These are phyloP conservation scores for Hymenoscyphus occultus DNA, from an alignment of 2,329 filamentous ascomycete species.

Conservation along the genomic window DNA sequence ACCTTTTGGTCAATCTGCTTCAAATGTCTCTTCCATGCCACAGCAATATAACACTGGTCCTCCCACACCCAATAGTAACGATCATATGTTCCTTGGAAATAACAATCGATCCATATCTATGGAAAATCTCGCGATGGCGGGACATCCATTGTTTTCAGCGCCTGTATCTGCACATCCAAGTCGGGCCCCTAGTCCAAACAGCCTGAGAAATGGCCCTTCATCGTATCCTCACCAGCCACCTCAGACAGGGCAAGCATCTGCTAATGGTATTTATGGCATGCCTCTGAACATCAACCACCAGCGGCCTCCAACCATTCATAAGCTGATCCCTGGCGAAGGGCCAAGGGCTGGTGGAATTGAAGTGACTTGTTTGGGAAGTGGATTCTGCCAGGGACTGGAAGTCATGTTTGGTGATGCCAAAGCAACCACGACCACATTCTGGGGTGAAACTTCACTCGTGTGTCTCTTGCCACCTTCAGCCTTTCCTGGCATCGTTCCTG, in stretches of 20 bases:
- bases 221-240: slow-evolving; percentile 42
- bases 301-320: slow-evolving; percentile 68
- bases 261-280: slow-evolving; percentile 49
- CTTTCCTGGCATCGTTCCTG: slow-evolving; percentile 56
- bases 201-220: slow-evolving; percentile 46
- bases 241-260: slow-evolving; percentile 46
- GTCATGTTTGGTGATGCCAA: slow-evolving; percentile 77
- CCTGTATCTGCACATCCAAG: slow-evolving; percentile 72
- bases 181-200: slow-evolving; percentile 70
- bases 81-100: slow-evolving; percentile 56
- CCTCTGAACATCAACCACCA: slow-evolving; percentile 49
- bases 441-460: slow-evolving; percentile 61
- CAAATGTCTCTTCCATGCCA: slow-evolving; percentile 30
- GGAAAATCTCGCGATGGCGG: slow-evolving; percentile 57
- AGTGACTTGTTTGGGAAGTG: slow-evolving; percentile 77
- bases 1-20: slow-evolving; percentile 25
- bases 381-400: slow-evolving; percentile 75
- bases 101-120: slow-evolving; percentile 59
- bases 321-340: slow-evolving; percentile 79
- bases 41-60: slow-evolving; percentile 56
- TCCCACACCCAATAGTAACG: slow-evolving; percentile 63
- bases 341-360: slow-evolving; percentile 82
- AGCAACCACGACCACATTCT: slow-evolving; percentile 62
- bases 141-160: slow-evolving; percentile 64
- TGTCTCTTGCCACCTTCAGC: slow-evolving; percentile 59